Evolutionary conservation across 2,329 filamentous ascomycete genomes (phyloP), one percentile per base, ranked within the genome.

Genomic region (Claviceps sp.): DNA sequence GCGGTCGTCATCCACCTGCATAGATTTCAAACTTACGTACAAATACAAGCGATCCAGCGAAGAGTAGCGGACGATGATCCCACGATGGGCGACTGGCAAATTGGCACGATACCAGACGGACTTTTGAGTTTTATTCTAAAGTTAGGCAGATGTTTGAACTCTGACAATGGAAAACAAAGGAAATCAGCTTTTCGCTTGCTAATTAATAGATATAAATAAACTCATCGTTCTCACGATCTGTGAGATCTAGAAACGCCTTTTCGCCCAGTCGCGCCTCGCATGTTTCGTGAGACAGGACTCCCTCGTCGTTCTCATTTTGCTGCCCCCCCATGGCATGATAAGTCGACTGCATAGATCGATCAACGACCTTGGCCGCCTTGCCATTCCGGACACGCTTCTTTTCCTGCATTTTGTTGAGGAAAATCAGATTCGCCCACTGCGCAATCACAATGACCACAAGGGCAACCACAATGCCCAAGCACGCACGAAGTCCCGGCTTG

Each of bases 181-280:
- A 20, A 41, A 20, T 41, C 40, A 41, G 2, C 18, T 41, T 41
- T 20, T 3, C 40, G 14, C 1, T 18, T 18, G 16, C 40, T 24
- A 24, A n/a, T 30, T 63, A 80, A 58, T 81, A 81, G 47, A 81
- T 72, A 63, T 79, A 84, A 16, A 83, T 73, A 65, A 85, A 85
- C 59, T 85, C 81, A 53, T 86, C 80, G 58, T 85, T 86, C 67
- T 81, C 68, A 20, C 75, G 65, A 62, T 86, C 82, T 1, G 82
- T 84, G 57, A 84, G 57, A 64, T 86, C 82, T 56, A 76, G 62
- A 48, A 78, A 76, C 0, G 74, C 75, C 47, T 75, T 71, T 16
- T 74, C 70, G 5, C 77, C 76, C 20, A 76, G 52, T 1, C 54
- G 59, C 5, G 47, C 54, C 37, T 51, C 37, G 8, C 53, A 20